Evolutionary conservation across 192 early-diverging fungal species (phyloP), one percentile per base, ranked within the genome.

Genomic region (Backusella liffmaniae): DNA sequence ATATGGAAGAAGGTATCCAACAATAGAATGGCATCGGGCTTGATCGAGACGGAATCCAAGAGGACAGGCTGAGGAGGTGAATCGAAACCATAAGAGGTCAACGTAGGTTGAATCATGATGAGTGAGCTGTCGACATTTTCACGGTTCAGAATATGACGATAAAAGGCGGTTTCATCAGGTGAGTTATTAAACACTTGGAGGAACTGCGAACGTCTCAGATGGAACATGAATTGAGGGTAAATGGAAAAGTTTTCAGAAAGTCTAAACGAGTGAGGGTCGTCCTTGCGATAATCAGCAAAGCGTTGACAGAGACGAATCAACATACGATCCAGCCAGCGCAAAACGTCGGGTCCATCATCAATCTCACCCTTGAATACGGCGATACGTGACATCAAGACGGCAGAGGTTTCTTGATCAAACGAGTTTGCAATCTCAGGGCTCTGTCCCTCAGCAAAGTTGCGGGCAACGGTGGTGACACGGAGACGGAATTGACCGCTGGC

Each of bases 151-250:
- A 97, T 92, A 81, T 99, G 96, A 26, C 96, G 93, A 80, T 93
- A 93, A 70, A 92, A 96, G 0, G 97, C 96, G 0, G 96, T 97
- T 72, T 99, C 98, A 82, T 99, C 98, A 8, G 98, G 98, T 73
- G 92, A 94, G 86, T 97, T 99, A 83, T 99, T 99, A 82, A 99
- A 99, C 18, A 98, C 96, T 77, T 99, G 97, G 79, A 99, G 83
- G 87, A 99, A 99, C 86, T 99, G 97, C 73, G 91, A 93, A 46
- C 98, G 88, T 49, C 98, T 90, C 75, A 99, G 84, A 70, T 99
- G 96, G 91, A 98, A 99, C 98, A 99, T 99, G 74, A 99, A 99
- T 84, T 99, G 97, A 66, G 98, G 98, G 84, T 99, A 99, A 76
- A 99, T 97, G 1, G 96, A 96, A 79, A 99, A 99, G 84, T 95